phyloP scores from a whole-genome alignment of 805 yeast species.

The Phaffomyces antillensis region DNA sequence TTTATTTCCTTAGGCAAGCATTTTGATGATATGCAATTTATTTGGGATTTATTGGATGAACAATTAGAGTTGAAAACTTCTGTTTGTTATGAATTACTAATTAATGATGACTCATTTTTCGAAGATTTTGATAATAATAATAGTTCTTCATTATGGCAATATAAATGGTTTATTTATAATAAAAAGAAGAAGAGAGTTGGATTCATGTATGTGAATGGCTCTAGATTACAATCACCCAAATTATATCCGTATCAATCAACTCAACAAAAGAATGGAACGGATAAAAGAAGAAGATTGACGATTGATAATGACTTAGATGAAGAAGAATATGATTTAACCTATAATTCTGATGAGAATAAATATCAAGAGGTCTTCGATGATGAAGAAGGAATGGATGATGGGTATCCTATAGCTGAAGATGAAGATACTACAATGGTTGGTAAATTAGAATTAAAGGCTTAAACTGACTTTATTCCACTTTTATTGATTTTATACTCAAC shows the following conservation, averaged over 20 bases:
- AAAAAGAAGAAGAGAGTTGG: constrained; percentile 90
- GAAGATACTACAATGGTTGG: constrained; percentile 26
- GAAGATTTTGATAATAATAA: constrained; percentile 30
- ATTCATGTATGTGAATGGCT: constrained; percentile 64
- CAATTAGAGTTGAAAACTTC: constrained; percentile 63
- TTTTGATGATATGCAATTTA: constrained; percentile 44
- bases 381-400: constrained; percentile 25
- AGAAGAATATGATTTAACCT: constrained; percentile 40
- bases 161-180: constrained; percentile 88
- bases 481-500: constrained; percentile 21
- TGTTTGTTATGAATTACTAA: constrained; percentile 56
- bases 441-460: constrained; percentile 29
- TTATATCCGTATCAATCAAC: constrained; percentile 23
- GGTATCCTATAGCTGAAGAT: constrained; percentile 4
- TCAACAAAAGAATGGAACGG: constrained; percentile 3
- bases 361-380: constrained; percentile 16
- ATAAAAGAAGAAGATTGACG: constrained; percentile 23
- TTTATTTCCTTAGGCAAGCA: constrained; percentile 58
- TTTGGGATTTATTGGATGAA: constrained; percentile 83
- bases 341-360: constrained; percentile 29
- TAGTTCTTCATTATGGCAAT: constrained; percentile 29
- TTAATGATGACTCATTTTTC: constrained; percentile 31
- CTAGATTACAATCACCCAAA: constrained; percentile 32
- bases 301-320: constrained; percentile 32
- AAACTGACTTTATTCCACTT: constrained; percentile 10